Evolutionary conservation across 169 alveolate genomes (phyloP).

Genomic region (Babesia caballi): DNA sequence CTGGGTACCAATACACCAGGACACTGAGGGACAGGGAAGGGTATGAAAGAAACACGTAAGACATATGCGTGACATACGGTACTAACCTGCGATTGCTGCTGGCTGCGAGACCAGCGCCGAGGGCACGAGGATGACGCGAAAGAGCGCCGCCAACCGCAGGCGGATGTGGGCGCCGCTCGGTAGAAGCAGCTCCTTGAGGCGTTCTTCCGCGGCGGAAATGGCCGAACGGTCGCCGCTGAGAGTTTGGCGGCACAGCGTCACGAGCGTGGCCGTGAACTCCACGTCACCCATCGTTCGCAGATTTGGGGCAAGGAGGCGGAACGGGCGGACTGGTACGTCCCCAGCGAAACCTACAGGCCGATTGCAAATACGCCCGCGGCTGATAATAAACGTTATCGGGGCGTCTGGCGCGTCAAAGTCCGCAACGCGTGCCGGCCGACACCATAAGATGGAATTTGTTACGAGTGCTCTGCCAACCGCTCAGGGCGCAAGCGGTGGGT

Average conservation of each 20-base stretch:
- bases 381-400: no score
- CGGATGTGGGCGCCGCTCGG: slow-evolving; percentile 39
- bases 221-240: slow-evolving; percentile 50
- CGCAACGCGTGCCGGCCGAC: no score
- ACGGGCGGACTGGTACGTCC: neutral
- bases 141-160: slow-evolving; percentile 25
- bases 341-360: neutral
- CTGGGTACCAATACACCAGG: no score
- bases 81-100: neutral
- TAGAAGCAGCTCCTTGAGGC: slow-evolving; percentile 28
- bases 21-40: no score
- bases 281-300: slow-evolving; percentile 38
- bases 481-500: no score
- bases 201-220: slow-evolving; percentile 55
- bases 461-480: no score
- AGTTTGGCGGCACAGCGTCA: slow-evolving; percentile 60
- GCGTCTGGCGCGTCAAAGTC: no score
- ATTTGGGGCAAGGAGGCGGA: neutral
- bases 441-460: no score
- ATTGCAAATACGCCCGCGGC: neutral
- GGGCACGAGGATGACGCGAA: slow-evolving; percentile 43
- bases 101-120: slow-evolving; percentile 11
- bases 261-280: slow-evolving; percentile 37
- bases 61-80: no score
- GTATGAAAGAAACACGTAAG: no score